These are phyloP conservation scores for Populus pruinosa DNA, from an alignment of 345 rosid genomes.

Conservation along the genomic window DNA sequence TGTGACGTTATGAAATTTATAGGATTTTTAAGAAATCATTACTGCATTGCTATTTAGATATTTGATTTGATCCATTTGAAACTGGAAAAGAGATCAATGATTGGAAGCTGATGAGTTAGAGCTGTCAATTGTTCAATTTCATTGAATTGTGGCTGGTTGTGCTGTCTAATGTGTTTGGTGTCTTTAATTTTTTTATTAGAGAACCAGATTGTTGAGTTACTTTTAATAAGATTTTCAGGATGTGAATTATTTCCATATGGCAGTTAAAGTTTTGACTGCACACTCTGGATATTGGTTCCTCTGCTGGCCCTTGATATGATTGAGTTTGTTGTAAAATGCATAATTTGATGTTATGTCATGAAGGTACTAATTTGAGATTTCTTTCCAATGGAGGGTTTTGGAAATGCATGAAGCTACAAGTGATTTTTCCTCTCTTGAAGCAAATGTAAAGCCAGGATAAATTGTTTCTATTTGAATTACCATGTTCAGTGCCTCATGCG, in stretches of 20 bases:
- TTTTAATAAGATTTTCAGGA: not conserved
- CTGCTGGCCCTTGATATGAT: not conserved
- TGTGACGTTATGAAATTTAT: not conserved
- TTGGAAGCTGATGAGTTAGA: constrained; percentile 2
- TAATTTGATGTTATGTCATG: not conserved
- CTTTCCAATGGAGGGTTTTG: constrained; percentile 1
- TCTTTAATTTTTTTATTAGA: not conserved
- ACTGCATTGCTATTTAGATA: constrained; percentile 3
- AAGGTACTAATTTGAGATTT: not conserved
- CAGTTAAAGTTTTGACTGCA: not conserved
- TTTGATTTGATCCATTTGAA: constrained; percentile 2
- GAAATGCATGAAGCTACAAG: not conserved
- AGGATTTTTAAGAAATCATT: not conserved
- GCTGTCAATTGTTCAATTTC: constrained; percentile 1
- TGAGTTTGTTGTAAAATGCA: not conserved
- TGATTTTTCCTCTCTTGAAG: not conserved
- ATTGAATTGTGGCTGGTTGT: not conserved
- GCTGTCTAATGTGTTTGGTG: not conserved
- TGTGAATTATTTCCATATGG: not conserved
- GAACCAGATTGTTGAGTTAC: not conserved
- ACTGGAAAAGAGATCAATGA: not conserved
- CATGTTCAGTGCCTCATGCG: not conserved
- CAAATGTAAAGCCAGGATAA: not conserved
- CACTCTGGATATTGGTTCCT: not conserved
- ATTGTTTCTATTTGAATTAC: not conserved